Evolutionary conservation across 331 rosid genomes (phyloP), one percentile per base, ranked within the genome.

Genomic region (Quercus tomentella): DNA sequence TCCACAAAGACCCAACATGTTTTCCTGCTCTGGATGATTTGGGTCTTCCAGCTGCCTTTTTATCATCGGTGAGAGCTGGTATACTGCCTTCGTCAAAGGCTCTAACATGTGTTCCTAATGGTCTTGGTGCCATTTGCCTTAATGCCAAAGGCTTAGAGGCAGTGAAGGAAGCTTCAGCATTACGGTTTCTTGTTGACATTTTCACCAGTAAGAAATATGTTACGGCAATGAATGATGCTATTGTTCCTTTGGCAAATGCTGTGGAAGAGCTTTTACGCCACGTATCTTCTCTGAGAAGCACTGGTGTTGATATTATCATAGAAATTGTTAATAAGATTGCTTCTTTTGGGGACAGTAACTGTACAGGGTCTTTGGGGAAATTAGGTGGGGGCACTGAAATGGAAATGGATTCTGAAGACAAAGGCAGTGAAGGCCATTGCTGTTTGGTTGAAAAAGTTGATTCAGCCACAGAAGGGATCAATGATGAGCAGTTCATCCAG

Each of bases 191-290:
- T 84, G 88, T 90, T 78, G 95, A 93, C 82, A 89, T 93, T 66
- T 96, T 96, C 85, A 90, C 97, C 37, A 90, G 91, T 86, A 93
- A 93, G 86, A 93, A 86, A 74, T 96, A 93, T 83, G 88, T 91
- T 80, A 74, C 84, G 15, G 89, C 96, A 56, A 90, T 96, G 98
- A 90, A 96, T 80, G 99, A 93, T 72, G 99, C 99, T 54, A 87
- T 96, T 86, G 97, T 96, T 86, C 99, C 97, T 41, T 77, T 96
- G 73, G 94, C 98, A 72, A 96, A 96, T 86, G 93, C 99, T 10
- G 97, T 96, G 80, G 99, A 96, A 90, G 99, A 96, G 85, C 97
- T 96, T 83, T 88, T 93, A 72, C 97, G 99, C 57, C 99, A 96
- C 66, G 97, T 96, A 67, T 86, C 99, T 79, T 91, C 94, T 21